phyloP scores from a whole-genome alignment of 2,329 filamentous ascomycete genomes.

The Fusarium armeniacum region DNA sequence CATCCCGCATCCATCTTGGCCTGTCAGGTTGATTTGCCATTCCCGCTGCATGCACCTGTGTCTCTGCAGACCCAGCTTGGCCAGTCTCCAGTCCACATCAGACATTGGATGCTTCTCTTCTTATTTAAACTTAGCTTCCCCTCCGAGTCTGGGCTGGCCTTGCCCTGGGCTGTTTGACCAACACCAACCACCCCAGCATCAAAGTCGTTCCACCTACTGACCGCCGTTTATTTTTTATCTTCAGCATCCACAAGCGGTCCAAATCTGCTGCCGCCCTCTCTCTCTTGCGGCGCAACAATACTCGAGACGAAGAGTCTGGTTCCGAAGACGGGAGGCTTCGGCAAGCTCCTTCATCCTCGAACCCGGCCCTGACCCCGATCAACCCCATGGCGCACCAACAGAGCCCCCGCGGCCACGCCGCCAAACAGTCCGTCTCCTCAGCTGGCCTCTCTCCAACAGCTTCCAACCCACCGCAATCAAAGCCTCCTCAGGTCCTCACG shows the following conservation, averaged over 20 bases:
- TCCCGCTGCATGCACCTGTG: conserved; percentile 33
- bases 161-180: conserved; percentile 29
- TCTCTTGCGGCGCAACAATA: conserved; percentile 67
- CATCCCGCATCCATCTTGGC: background rate
- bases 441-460: conserved; percentile 59
- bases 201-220: conserved; percentile 51
- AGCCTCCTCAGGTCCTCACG: conserved; percentile 45
- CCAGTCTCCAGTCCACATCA: conserved; percentile 37
- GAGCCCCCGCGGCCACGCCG: conserved; percentile 60
- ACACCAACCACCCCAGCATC: conserved; percentile 36
- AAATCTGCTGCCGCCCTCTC: conserved; percentile 67
- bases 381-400: conserved; percentile 56
- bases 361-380: conserved; percentile 53
- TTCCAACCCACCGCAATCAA: conserved; percentile 52
- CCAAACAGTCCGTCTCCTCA: conserved; percentile 62
- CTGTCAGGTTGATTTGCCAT: conserved; percentile 28
- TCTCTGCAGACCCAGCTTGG: conserved; percentile 11
- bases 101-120: conserved; percentile 27
- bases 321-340: conserved; percentile 63
- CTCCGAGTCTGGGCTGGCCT: conserved; percentile 14
- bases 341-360: conserved; percentile 52
- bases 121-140: conserved; percentile 40
- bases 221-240: conserved; percentile 48
- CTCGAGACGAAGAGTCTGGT: conserved; percentile 66
- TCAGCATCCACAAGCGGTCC: conserved; percentile 64